Conservation (phyloP, 2,329 filamentous ascomycete genomes). For the Exserohilum turcica region DNA sequence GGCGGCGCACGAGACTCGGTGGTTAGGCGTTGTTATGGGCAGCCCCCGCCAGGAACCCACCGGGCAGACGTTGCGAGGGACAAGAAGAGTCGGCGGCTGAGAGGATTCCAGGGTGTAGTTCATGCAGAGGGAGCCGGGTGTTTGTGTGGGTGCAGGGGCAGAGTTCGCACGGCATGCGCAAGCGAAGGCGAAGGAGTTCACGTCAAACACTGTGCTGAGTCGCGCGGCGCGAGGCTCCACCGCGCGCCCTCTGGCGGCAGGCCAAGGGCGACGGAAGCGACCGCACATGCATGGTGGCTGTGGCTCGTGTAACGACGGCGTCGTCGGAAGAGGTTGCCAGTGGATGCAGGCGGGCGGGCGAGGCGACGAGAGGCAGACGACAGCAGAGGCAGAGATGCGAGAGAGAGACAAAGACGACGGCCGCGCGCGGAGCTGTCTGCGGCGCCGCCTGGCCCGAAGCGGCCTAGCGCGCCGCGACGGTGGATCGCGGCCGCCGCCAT, state of each 20-base stretch:
- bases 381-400: no score
- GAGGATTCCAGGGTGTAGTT: slow-evolving; percentile 24
- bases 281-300: slow-evolving; percentile 23
- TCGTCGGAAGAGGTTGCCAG: slow-evolving; percentile 1
- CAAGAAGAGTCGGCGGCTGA: slow-evolving; percentile 15
- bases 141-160: slow-evolving; percentile 19
- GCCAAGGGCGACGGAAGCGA: slow-evolving; percentile 19
- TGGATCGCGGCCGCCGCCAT: slow-evolving; percentile 9
- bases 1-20: slow-evolving; percentile 9
- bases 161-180: slow-evolving; percentile 22
- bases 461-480: slow-evolving; percentile 4
- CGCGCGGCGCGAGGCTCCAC: slow-evolving; percentile 9
- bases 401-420: neutral
- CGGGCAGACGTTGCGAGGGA: slow-evolving; percentile 3
- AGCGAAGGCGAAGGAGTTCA: slow-evolving; percentile 24
- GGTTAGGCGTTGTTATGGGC: slow-evolving; percentile 12
- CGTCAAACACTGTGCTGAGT: slow-evolving; percentile 26
- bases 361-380: no score
- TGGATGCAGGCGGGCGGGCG: no score
- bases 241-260: slow-evolving; percentile 6
- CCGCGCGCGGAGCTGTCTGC: neutral
- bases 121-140: slow-evolving; percentile 23
- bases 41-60: slow-evolving; percentile 7
- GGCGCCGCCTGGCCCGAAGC: neutral
- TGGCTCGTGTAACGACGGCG: slow-evolving; percentile 25